Evolutionary conservation across 495 filamentous ascomycete species (phyloP).

Genomic region (Neurospora sp.): DNA sequence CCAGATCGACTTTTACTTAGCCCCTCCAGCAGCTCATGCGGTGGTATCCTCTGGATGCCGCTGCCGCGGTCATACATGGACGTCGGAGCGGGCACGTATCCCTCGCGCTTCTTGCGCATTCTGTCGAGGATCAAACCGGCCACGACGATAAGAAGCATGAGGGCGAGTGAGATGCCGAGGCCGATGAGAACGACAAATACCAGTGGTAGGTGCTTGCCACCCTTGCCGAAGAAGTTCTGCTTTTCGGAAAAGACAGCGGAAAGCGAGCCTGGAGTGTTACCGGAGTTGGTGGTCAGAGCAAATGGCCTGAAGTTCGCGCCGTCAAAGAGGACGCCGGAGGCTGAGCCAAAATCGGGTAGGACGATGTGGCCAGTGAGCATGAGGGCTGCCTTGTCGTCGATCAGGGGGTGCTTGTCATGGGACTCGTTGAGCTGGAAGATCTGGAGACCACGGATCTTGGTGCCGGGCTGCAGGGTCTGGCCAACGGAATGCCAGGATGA

Average conservation of each 20-base stretch:
- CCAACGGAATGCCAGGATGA: slow-evolving; percentile 42
- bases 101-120: slow-evolving; percentile 72
- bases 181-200: slow-evolving; percentile 86
- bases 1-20: slow-evolving; percentile 29
- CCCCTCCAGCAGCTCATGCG: slow-evolving; percentile 62
- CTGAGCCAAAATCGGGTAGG: slow-evolving; percentile 62
- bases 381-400: slow-evolving; percentile 59
- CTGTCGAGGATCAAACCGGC: slow-evolving; percentile 76
- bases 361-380: slow-evolving; percentile 71
- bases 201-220: slow-evolving; percentile 48
- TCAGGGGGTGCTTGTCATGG: slow-evolving; percentile 53
- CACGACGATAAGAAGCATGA: slow-evolving; percentile 81
- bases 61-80: slow-evolving; percentile 60
- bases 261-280: slow-evolving; percentile 59
- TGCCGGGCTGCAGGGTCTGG: slow-evolving; percentile 48
- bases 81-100: slow-evolving; percentile 75
- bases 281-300: slow-evolving; percentile 57
- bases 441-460: slow-evolving; percentile 68
- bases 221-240: slow-evolving; percentile 49
- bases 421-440: slow-evolving; percentile 57
- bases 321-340: slow-evolving; percentile 81
- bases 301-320: slow-evolving; percentile 70
- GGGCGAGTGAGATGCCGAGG: slow-evolving; percentile 78
- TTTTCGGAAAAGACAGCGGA: slow-evolving; percentile 69
- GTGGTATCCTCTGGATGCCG: slow-evolving; percentile 72